Percentiles rank a stretch among this genome's conserved stretches.
Conservation (phyloP, 2,329 filamentous ascomycete species). For the Gaeumannomyces tritici region DNA sequence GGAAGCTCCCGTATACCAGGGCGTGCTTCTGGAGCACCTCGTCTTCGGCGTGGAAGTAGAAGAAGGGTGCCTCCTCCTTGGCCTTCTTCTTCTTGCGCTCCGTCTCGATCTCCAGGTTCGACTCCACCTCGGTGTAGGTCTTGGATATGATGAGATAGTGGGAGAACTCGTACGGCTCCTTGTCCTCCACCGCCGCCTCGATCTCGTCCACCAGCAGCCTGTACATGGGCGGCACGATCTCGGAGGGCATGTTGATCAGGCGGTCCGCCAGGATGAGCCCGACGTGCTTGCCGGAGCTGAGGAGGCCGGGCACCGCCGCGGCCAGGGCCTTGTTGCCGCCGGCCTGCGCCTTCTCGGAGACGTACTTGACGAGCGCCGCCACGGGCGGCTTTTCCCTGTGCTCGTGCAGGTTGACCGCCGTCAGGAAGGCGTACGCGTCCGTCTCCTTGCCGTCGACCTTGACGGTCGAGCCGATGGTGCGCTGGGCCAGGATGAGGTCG, state of each 20-base stretch:
- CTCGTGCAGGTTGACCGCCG: constrained; percentile 71
- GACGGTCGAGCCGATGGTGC: constrained; percentile 83
- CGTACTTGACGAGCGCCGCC: constrained; percentile 61
- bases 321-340: constrained; percentile 39
- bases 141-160: constrained; percentile 90
- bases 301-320: constrained; percentile 44
- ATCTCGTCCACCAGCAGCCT: constrained; percentile 90
- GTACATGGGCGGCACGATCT: constrained; percentile 90
- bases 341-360: constrained; percentile 46
- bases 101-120: constrained; percentile 62
- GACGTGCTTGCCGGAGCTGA: constrained; percentile 51
- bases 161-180: constrained; percentile 85
- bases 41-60: constrained; percentile 95
- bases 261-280: constrained; percentile 87
- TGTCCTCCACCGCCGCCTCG: constrained; percentile 75
- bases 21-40: constrained; percentile 77
- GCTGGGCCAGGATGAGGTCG: constrained; percentile 76
- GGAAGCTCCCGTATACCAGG: constrained; percentile 57
- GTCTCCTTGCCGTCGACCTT: constrained; percentile 94
- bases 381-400: constrained; percentile 69
- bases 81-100: constrained; percentile 59
- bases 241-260: constrained; percentile 91
- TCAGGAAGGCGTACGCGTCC: constrained; percentile 88
- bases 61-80: constrained; percentile 51
- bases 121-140: constrained; percentile 83